Conservation (phyloP, 139 green algal species). For the Coelastrella sp. region DNA sequence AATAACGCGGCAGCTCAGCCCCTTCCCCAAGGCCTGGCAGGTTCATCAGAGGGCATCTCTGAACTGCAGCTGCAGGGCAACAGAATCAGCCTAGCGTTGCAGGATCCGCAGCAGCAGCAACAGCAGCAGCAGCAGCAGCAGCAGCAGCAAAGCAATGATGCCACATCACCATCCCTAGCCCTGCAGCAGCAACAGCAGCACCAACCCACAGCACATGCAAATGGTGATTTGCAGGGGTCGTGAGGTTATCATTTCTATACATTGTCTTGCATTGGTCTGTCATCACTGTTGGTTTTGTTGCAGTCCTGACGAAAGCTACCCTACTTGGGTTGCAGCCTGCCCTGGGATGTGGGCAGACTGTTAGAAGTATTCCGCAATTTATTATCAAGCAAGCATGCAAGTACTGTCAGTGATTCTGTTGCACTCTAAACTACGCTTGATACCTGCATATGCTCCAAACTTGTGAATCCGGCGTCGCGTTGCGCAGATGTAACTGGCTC, state of each 20-base stretch:
- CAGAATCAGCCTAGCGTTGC: conserved; percentile 6
- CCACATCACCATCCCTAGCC: background rate
- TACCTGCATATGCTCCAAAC: too few relatives aligned
- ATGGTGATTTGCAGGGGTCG: background rate
- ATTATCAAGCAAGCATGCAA: too few relatives aligned
- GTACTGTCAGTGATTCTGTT: too few relatives aligned
- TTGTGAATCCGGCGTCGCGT: too few relatives aligned
- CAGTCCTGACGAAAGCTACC: too few relatives aligned
- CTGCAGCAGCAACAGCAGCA: conserved; percentile 31
- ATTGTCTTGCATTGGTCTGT: background rate
- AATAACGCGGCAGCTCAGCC: background rate
- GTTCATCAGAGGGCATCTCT: conserved; percentile 11
- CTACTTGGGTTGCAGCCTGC: too few relatives aligned
- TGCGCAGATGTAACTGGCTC: too few relatives aligned
- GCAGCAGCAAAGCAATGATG: conserved; percentile 6
- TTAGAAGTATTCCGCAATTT: too few relatives aligned
- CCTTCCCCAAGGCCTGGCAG: background rate
- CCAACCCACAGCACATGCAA: background rate
- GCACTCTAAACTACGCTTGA: too few relatives aligned
- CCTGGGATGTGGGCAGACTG: too few relatives aligned
- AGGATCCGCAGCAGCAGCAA: conserved; percentile 8
- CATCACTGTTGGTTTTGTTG: too few relatives aligned
- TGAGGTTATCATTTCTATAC: background rate
- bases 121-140: conserved; percentile 17
- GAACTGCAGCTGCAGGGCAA: conserved; percentile 39